Base-by-base conservation (phyloP, 345 rosid genomes). In the Zanthoxylum bungeanum region DNA sequence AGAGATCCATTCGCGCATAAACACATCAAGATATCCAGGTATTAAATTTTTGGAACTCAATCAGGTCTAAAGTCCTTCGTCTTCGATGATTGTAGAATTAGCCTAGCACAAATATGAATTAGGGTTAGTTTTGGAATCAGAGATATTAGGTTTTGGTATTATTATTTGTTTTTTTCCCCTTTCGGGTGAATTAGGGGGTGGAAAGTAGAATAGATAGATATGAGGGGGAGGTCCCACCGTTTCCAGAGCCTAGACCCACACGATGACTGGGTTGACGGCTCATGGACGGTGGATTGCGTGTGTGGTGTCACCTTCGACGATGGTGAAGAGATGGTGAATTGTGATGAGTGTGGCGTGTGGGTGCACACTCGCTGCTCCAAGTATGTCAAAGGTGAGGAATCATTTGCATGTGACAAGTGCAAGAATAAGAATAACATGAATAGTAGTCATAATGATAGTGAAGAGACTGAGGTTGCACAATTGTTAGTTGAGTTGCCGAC, bases 301-400 rank as follows among this genome's bases (percentile, higher is more conserved):
- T 94, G 99, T 61, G 96, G 99, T 33, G 98, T 95, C 50, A 88
- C 79, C 66, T 95, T 86, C 25, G 99, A 95, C 57, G 98, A 95
- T 64, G 99, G 99, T 12, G 93, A 92, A 74, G 98, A 95, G 88
- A 95, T 95, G 99, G 98, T 95, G 59, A 91, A 92, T 74, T 95
- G 99, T 60, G 99, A 92, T 11, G 99, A 92, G 79, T 95, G 98
- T 62, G 97, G 98, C 40, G 97, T 92, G 30, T 94, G 98, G 98
- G 98, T 92, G 39, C 99, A 95, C 76, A 92, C 99, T 4, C 90
- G 98, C 56, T 95, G 99, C 63, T 95, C 97, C 0, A 81, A 88
- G 68, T 95, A 90, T 31, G 93, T 86, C 19, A 92, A 92, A 79
- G 90, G 92, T 5, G 96, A 95, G 24, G 93, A 89, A 64, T 77